Base-by-base conservation (phyloP, 75 land plant species). In the Pinus tabuliformis region DNA sequence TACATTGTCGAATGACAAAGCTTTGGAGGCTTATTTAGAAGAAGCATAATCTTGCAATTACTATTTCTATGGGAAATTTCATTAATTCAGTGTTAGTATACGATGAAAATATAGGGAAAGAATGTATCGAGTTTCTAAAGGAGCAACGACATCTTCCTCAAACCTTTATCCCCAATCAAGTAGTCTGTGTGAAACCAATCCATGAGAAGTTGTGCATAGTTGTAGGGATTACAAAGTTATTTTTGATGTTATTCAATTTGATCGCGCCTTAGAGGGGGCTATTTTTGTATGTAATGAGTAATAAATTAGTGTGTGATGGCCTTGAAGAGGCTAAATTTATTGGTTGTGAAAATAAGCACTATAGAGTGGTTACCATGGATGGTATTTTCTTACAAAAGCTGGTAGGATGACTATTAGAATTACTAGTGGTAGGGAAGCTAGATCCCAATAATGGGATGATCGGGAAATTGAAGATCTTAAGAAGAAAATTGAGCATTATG, bases 51-150 rank as follows among this genome's bases (percentile, higher is more conserved):
- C 89, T 97, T 82, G 93, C 99, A 70, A 91, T 97, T 49, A 97
- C 99, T 64, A 94, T 97, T 73, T 98, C 99, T 18, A 97, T 97
- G 99, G 99, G 99, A 56, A 92, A 77, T 85, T 92, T 86, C 75
- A 97, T 97, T 98, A 98, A 97, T 85, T 98, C 99, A 66, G 92
- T 97, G 3, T 93, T 97, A n/a, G 99, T 97, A 60, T 94, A 97
- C 70, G 98, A 95, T 86, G 98, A 97, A 72, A 65, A 70, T 57
- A 94, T 94, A 5, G 99, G 95, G 74, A 97, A 97, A 75, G 99
- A 95, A 77, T 97, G 99, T 72, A 97, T 97, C 72, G 95, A 96
- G 99, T 97, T 94, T 83, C 78, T 97, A 83, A 97, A 97, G 86
- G 98, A 95, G 59, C 99, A 97, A 72, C 85, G 95, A 57, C 88